Conservation (phyloP, 208 protist species). For the Leishmania turanica region DNA sequence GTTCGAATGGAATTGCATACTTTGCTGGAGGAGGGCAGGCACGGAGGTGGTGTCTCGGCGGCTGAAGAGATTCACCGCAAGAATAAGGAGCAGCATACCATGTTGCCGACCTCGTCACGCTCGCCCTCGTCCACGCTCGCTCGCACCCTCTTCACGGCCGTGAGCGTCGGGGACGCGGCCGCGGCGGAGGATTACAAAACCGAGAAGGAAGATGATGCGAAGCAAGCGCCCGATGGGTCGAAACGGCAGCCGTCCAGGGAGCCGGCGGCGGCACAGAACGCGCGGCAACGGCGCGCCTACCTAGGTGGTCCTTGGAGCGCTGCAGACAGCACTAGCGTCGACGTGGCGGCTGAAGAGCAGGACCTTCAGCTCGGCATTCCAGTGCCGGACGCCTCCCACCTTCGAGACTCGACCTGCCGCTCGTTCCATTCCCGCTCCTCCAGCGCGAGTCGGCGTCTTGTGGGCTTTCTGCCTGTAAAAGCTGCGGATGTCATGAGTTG, state of each 20-base stretch:
- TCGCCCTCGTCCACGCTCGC: slow-evolving; percentile 22
- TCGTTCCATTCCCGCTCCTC: slow-evolving; percentile 27
- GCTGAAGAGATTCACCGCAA: background rate
- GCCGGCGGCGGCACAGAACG: background rate
- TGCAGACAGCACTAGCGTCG: background rate
- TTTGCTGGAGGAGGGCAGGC: slow-evolving; percentile 1
- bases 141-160: slow-evolving; percentile 17
- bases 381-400: slow-evolving; percentile 10
- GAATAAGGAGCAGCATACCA: slow-evolving; percentile 3
- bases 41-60: background rate
- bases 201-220: background rate
- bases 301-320: background rate
- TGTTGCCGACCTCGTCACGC: slow-evolving; percentile 12
- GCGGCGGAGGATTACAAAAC: background rate
- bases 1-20: slow-evolving; percentile 4
- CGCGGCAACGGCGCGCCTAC: slow-evolving; percentile 14
- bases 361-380: slow-evolving; percentile 16
- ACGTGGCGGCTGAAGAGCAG: background rate
- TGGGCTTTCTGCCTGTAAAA: slow-evolving; percentile 12
- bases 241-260: background rate
- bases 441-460: slow-evolving; percentile 28
- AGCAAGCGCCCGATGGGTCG: background rate
- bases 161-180: slow-evolving; percentile 9
- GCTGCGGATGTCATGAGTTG: slow-evolving; percentile 14
- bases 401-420: slow-evolving; percentile 23